Base-by-base conservation (phyloP, 1,139 yeast genomes). In the Fermentozyma sake region DNA sequence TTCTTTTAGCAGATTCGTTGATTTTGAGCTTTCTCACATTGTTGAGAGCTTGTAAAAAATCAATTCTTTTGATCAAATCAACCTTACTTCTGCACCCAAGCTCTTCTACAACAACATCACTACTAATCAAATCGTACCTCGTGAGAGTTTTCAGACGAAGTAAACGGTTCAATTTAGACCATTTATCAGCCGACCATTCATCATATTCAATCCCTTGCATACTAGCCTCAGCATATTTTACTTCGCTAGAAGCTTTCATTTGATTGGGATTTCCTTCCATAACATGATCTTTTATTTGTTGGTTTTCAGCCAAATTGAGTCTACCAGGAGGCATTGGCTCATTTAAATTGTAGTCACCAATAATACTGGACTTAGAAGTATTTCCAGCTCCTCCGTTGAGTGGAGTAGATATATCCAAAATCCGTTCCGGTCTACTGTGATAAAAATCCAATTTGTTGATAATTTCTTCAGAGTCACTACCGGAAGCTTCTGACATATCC, bases 91-190 rank as follows among this genome's bases (percentile, higher is more conserved):
- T 20, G 19, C 45, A 39, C 2, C 33, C 35, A 12, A 42, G 30
- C 13, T 29, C 39, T 5, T 27, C 16, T 16, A 33, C 22, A 17
- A 42, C 28, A 7, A 32, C 22, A 2, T 11, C 12, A 20, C 44
- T 41, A 17, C 34, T 35, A 4, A 41, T 31, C 3, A 41, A 43
- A 10, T 41, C 46, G 7, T 24, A 16, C n/a, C 43, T 26, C 7
- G 28, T 19, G n/a, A 42, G 35, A 2, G 18, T 14, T 11, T 25
- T 27, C 46, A 42, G 46, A 8, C 30, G 14, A 6, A 41, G 34
- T 7, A 42, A 29, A 11, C 39, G 27, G 13, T 36, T 35, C 13
- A 42, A 36, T 21, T 31, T 38, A n/a, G 15, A 23, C 46, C 46
- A 42, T 12, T 27, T 32, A 8, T 24, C 25, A 7, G 22, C 16